phyloP scores from a whole-genome alignment of 148 eudicot species.

The Fallopia convolvulus region DNA sequence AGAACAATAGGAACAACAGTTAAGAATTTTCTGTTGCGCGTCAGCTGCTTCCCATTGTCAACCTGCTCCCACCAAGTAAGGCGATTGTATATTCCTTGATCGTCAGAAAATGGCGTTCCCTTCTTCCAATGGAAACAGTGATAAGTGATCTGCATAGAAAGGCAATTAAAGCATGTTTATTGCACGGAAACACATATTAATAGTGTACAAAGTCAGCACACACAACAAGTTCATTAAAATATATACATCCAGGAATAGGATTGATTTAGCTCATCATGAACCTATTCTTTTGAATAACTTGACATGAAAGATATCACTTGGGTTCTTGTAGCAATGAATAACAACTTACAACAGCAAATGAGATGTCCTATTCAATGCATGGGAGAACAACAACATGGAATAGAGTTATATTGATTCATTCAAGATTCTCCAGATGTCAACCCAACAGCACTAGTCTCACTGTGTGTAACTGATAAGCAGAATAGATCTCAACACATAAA shows the following conservation, averaged over 20 bases:
- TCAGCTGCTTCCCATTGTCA: slow-evolving; percentile 90
- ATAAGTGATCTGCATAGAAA: slow-evolving; percentile 51
- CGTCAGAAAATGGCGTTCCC: slow-evolving; percentile 94
- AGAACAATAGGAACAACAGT: slow-evolving; percentile 88
- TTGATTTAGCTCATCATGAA: not conserved
- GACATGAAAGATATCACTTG: not conserved
- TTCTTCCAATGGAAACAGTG: slow-evolving; percentile 93
- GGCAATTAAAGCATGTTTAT: not conserved
- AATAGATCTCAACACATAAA: not conserved
- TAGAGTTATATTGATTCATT: not conserved
- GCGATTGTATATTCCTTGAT: slow-evolving; percentile 85
- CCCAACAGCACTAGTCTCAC: not conserved
- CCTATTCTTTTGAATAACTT: not conserved
- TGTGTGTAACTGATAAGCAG: not conserved
- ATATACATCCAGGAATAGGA: not conserved
- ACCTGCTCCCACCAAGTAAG: slow-evolving; percentile 98
- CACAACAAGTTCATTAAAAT: not conserved
- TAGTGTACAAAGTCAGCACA: not conserved
- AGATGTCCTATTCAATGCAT: not conserved
- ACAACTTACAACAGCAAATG: not conserved
- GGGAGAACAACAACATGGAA: not conserved
- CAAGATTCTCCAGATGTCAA: not conserved
- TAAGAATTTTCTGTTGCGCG: slow-evolving; percentile 83
- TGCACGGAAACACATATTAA: not conserved
- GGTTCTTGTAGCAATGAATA: not conserved